Evolutionary conservation across 495 filamentous ascomycete genomes (phyloP).

Genomic region (Talaromyces stipitatus): DNA sequence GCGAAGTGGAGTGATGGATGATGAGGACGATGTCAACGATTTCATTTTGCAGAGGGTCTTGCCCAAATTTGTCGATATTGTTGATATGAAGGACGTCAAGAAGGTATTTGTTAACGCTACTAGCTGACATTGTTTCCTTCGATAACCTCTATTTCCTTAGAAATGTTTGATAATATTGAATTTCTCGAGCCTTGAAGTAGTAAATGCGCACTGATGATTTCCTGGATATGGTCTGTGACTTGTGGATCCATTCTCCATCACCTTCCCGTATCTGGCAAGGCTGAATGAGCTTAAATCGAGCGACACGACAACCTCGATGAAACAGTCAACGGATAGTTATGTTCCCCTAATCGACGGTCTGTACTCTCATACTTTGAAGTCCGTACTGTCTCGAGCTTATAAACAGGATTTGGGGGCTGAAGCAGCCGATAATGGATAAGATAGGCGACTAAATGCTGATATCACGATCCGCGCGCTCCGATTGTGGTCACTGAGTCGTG

Average conservation of each 20-base stretch:
- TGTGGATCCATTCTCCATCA: not conserved
- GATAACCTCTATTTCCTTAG: not conserved
- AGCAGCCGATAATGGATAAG: not conserved
- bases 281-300: not conserved
- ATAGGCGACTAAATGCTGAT: not conserved
- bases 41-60: not conserved
- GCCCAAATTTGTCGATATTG: slow-evolving; percentile 3
- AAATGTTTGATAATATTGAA: not conserved
- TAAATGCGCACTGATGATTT: not conserved
- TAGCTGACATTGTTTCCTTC: not conserved
- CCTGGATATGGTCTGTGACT: not conserved
- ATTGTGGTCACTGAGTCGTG: no score
- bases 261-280: not conserved
- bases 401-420: not conserved
- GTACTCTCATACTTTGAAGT: not conserved
- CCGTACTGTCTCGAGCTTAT: not conserved
- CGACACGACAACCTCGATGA: not conserved
- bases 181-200: no score
- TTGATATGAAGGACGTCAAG: slow-evolving; percentile 1
- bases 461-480: not conserved
- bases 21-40: not conserved
- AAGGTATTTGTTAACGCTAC: not conserved
- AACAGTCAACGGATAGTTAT: not conserved
- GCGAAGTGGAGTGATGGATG: slow-evolving; percentile 1
- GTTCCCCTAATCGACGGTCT: not conserved